Base-by-base conservation (phyloP, 2,329 filamentous ascomycete genomes). In the Fusarium domesticum region DNA sequence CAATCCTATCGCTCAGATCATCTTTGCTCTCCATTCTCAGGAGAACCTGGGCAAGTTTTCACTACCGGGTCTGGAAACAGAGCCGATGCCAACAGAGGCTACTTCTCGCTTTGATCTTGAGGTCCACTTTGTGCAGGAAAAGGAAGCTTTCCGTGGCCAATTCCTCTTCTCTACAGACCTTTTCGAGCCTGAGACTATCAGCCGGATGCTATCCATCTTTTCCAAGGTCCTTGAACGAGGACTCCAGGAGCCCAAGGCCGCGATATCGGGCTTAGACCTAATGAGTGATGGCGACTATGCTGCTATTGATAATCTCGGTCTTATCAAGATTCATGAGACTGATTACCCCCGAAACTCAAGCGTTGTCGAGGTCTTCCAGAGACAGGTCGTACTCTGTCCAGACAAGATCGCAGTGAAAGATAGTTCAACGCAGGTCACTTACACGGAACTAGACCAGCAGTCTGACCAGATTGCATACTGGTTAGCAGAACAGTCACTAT, bases 11-110 rank as follows among this genome's bases (percentile, higher is more conserved):
- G 50, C 52, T 4, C 56, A 55, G 34, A 36, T 55, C 3, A 23
- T 40, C 3, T 57, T 61, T 33, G 45, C 52, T 1, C 18, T 59
- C 2, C 54, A 60, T 18, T 36, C 47, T 2, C 50, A 45, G 12
- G 14, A 23, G 20, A 37, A 42, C 2, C 35, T 46, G n/a, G 43
- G 18, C 1, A 14, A 37, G 7, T 37, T 57, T 33, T 12, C 17
- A 2, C 23, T 56, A 1, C 43, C 51, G 32, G 49, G 43, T 6
- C 14, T 51, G 5, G 37, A 49, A 11, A 38, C 39, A 2, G 42
- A 51, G 16, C 15, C 14, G 3, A 42, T 52, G 18, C 10, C 11
- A 2, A 10, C 20, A 2, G 6, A 37, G 15, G 10, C 17, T 2
- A 44, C 43, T 2, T 37, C 50, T 1, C 20, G 51, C 11, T 53